Conservation (phyloP, 140 eudicot species). For the Cichorium intybus region DNA sequence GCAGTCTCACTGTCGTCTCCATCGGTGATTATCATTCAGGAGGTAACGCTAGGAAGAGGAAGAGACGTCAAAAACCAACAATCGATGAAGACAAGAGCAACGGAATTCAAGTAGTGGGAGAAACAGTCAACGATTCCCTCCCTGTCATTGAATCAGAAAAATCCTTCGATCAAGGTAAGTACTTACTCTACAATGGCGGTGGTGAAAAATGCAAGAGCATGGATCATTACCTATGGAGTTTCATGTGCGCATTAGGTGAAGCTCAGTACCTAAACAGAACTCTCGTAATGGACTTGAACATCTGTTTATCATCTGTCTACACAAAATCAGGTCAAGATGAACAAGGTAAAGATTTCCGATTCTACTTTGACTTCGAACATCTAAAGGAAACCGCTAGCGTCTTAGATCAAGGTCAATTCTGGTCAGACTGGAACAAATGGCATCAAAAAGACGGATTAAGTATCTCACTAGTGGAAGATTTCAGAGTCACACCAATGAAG, state of each 20-base stretch:
- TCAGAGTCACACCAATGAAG: conserved; percentile 64
- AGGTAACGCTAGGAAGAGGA: conserved; percentile 83
- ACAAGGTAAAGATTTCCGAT: conserved; percentile 92
- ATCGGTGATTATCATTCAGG: conserved; percentile 95
- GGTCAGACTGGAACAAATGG: conserved; percentile 82
- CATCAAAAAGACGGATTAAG: conserved; percentile 54
- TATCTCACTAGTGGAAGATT: conserved; percentile 75
- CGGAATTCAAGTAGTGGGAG: conserved; percentile 65
- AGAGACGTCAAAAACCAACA: conserved; percentile 49
- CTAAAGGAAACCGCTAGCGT: conserved; percentile 71
- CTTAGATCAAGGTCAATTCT: conserved; percentile 71
- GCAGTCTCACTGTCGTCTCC: conserved; percentile 57
- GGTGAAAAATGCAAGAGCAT: conserved; percentile 94
- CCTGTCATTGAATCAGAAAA: conserved; percentile 77
- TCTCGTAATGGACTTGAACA: conserved; percentile 72
- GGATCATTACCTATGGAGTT: conserved; percentile 94
- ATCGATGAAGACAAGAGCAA: conserved; percentile 23
- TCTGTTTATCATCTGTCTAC: conserved; percentile 77
- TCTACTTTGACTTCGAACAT: conserved; percentile 90
- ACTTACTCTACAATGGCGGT: conserved; percentile 71
- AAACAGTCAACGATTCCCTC: conserved; percentile 62
- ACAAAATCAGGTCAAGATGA: conserved; percentile 81
- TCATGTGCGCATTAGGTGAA: conserved; percentile 91
- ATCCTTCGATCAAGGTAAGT: conserved; percentile 63
- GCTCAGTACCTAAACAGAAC: conserved; percentile 89